A percentile compares a stretch with the other conserved stretches of the same genome.
Conservation (phyloP, 148 eudicot genomes). For the Camellia lanceoleosa region DNA sequence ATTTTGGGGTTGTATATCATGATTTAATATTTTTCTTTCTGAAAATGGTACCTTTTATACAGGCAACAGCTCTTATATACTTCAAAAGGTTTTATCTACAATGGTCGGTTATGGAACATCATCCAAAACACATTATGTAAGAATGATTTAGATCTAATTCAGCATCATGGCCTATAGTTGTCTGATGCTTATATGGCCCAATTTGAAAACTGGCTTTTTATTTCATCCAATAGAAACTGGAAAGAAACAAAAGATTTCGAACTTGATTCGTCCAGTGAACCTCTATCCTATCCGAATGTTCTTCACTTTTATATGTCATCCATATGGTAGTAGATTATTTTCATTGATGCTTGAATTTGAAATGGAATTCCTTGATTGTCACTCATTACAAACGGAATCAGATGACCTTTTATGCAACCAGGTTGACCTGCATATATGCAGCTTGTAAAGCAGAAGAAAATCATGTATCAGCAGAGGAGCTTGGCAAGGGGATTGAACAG, state of each 20-base stretch:
- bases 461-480: constrained; percentile 98
- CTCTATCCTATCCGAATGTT: background rate
- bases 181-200: background rate
- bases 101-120: constrained; percentile 99
- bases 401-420: constrained; percentile 22
- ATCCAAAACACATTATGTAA: constrained; percentile 93
- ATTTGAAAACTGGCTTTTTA: background rate
- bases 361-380: background rate
- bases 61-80: constrained; percentile 95
- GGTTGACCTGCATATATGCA: constrained; percentile 95
- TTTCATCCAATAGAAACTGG: background rate
- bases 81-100: constrained; percentile 91
- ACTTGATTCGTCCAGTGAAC: background rate
- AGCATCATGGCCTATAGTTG: background rate
- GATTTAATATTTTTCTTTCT: constrained; percentile 10
- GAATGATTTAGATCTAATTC: constrained; percentile 15
- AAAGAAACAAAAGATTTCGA: background rate
- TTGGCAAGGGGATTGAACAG: constrained; percentile 85
- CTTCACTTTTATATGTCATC: too few species aligned
- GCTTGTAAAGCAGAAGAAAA: constrained; percentile 99
- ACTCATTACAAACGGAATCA: background rate
- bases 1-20: background rate
- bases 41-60: constrained; percentile 22
- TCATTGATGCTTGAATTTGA: background rate
- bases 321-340: background rate